Percentiles rank a stretch among this genome's conserved stretches.
These are phyloP conservation scores for Urostyla sp. DNA, from an alignment of 73 alveolate species.

Conservation along the genomic window DNA sequence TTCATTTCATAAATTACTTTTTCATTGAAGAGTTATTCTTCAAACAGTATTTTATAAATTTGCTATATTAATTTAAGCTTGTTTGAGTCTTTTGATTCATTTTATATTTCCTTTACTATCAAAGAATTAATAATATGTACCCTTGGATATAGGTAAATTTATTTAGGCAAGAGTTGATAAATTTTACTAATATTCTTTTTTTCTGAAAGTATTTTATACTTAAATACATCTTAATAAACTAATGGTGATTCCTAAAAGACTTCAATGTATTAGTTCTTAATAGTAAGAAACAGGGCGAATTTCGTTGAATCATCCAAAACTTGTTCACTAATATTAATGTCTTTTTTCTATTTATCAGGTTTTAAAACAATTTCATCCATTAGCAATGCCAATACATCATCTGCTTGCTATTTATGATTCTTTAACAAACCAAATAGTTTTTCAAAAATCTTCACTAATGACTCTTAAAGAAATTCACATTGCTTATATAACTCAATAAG, in stretches of 20 bases:
- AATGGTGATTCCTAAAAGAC: conserved; percentile 13
- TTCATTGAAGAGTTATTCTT: conserved; percentile 26
- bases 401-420: neutral
- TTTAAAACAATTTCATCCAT: conserved; percentile 17
- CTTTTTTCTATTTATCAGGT: neutral
- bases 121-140: neutral
- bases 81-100: conserved; percentile 3
- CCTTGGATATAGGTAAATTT: conserved; percentile 40
- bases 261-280: neutral
- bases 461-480: conserved; percentile 41
- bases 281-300: conserved; percentile 11
- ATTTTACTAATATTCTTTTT: conserved; percentile 17
- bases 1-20: conserved; percentile 11
- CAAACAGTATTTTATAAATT: conserved; percentile 1
- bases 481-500: conserved; percentile 12
- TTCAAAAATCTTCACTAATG: neutral
- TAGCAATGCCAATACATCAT: neutral
- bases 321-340: neutral
- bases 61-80: conserved; percentile 1
- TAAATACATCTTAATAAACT: conserved; percentile 34
- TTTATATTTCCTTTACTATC: conserved; percentile 7
- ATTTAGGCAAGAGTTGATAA: neutral
- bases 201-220: conserved; percentile 27
- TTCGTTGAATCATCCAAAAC: conserved; percentile 9
- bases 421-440: neutral